phyloP scores from a whole-genome alignment of 805 yeast species.

The Candida sakaeoensis region DNA sequence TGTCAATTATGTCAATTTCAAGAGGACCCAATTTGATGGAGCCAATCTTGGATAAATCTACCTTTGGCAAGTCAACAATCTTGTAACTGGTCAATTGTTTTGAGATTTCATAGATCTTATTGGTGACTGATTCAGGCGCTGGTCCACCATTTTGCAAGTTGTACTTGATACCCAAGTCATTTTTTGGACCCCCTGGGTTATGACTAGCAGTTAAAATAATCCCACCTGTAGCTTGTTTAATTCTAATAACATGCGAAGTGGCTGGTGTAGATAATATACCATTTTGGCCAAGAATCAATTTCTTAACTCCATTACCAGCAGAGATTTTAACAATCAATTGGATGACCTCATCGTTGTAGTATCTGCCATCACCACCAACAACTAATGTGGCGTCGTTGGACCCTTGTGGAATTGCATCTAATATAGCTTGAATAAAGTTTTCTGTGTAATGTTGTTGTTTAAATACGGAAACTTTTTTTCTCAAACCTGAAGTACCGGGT shows the following conservation, averaged over 20 bases:
- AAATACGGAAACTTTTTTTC: conserved; percentile 87
- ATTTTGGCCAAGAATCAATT: conserved; percentile 80
- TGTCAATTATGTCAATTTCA: conserved; percentile 76
- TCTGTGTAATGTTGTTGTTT: conserved; percentile 80
- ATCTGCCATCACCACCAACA: conserved; percentile 97
- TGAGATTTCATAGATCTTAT: conserved; percentile 75
- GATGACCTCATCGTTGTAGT: conserved; percentile 77
- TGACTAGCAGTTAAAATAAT: conserved; percentile 95
- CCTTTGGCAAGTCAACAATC: conserved; percentile 52
- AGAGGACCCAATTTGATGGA: conserved; percentile 50
- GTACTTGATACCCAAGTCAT: conserved; percentile 94
- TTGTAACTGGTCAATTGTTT: conserved; percentile 57
- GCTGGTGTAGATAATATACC: conserved; percentile 96
- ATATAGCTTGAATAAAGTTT: conserved; percentile 85
- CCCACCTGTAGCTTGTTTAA: conserved; percentile 79
- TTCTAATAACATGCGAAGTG: conserved; percentile 88
- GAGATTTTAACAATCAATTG: conserved; percentile 78
- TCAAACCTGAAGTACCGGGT: conserved; percentile 96
- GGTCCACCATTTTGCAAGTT: conserved; percentile 96
- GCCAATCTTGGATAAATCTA: conserved; percentile 65
- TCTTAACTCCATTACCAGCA: conserved; percentile 87
- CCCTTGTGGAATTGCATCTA: conserved; percentile 90
- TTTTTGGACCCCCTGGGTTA: conserved; percentile 94
- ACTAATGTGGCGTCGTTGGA: conserved; percentile 69
- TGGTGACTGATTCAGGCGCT: conserved; percentile 92